phyloP scores from a whole-genome alignment of 495 filamentous ascomycete genomes.

The Barbatosphaeria neglecta region DNA sequence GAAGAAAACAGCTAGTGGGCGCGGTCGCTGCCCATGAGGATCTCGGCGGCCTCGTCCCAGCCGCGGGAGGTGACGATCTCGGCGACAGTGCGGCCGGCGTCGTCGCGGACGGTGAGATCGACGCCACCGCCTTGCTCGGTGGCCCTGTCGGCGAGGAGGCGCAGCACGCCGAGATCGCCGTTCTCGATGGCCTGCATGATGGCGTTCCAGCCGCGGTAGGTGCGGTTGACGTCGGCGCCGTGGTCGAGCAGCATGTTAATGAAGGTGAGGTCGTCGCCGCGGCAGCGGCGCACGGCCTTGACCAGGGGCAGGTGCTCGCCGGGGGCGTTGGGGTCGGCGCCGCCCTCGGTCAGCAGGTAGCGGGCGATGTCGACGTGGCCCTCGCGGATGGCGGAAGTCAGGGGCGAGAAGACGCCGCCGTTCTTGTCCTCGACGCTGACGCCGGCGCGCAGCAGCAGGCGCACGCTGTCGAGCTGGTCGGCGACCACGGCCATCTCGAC shows the following conservation, averaged over 20 bases:
- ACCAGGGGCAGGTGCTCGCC: conserved; percentile 45
- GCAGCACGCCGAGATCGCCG: conserved; percentile 28
- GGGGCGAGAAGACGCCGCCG: conserved; percentile 42
- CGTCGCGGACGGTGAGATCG: conserved; percentile 28
- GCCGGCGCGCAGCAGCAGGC: conserved; percentile 34
- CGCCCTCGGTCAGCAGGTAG: conserved; percentile 37
- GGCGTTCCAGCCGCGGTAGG: conserved; percentile 43
- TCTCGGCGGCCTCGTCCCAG: conserved; percentile 22
- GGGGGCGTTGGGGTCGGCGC: conserved; percentile 40
- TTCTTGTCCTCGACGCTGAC: conserved; percentile 45
- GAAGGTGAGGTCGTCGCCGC: conserved; percentile 35
- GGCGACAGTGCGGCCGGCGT: conserved; percentile 22
- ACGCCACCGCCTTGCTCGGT: conserved; percentile 26
- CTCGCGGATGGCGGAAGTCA: conserved; percentile 45
- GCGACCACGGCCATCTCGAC: conserved; percentile 44
- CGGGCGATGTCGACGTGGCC: conserved; percentile 33
- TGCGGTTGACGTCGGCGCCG: conserved; percentile 42
- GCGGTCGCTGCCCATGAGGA: conserved; percentile 4
- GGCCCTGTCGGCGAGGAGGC: conserved; percentile 32
- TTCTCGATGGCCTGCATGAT: conserved; percentile 39
- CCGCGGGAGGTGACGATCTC: conserved; percentile 25
- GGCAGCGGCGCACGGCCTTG: conserved; percentile 38
- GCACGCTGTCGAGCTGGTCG: conserved; percentile 31
- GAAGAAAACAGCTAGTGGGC: no score
- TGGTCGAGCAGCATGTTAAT: conserved; percentile 33